phyloP scores from a whole-genome alignment of 331 rosid species.

The Acacia pycnantha region DNA sequence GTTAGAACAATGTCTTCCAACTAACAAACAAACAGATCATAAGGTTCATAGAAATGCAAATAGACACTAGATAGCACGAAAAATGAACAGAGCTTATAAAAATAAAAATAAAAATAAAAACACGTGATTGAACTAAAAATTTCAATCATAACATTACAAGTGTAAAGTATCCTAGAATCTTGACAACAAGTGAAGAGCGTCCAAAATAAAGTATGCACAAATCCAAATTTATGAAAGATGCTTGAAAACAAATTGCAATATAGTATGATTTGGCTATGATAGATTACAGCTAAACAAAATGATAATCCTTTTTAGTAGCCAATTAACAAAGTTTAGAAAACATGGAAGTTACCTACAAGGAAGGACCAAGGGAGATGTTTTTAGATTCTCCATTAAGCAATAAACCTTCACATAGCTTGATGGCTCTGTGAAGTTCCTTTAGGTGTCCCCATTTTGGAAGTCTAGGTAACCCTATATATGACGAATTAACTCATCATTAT shows the following conservation, averaged over 20 bases:
- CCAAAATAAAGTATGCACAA: constrained; percentile 9
- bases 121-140: background rate
- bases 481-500: constrained; percentile 28
- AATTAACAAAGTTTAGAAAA: constrained; percentile 5
- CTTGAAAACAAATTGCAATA: background rate
- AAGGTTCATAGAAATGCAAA: constrained; percentile 14
- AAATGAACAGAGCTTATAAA: background rate
- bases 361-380: constrained; percentile 66
- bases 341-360: constrained; percentile 62
- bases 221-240: constrained; percentile 4
- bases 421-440: constrained; percentile 83
- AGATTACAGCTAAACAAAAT: constrained; percentile 1
- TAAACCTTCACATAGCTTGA: constrained; percentile 70
- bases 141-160: background rate
- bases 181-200: background rate
- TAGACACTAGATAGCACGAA: constrained; percentile 1
- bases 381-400: constrained; percentile 61
- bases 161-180: background rate
- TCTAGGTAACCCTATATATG: constrained; percentile 72
- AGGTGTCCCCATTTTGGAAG: constrained; percentile 98
- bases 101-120: background rate
- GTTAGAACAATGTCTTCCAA: constrained; percentile 14
- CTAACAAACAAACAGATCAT: background rate
- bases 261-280: constrained; percentile 16
- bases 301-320: constrained; percentile 13